phyloP scores from a whole-genome alignment of 2,329 filamentous ascomycete species.

The Penicillium brasilianum region DNA sequence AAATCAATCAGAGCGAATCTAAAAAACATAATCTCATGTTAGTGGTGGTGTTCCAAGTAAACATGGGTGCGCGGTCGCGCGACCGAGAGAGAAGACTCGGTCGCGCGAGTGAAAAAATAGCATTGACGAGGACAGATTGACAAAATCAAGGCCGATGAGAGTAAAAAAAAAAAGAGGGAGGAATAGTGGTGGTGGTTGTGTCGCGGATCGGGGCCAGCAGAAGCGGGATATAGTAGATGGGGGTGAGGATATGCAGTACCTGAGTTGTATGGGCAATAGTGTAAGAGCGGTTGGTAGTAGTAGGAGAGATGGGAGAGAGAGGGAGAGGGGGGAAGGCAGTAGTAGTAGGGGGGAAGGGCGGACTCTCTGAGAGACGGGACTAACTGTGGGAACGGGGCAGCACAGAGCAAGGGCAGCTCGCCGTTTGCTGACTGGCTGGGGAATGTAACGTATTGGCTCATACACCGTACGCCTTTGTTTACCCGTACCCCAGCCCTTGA shows the following conservation, averaged over 20 bases:
- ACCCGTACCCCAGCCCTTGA: too few species aligned
- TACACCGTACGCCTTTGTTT: conserved; percentile 1
- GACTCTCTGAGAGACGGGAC: conserved; percentile 24
- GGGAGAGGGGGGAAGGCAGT: conserved; percentile 38
- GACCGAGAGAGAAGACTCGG: conserved; percentile 17
- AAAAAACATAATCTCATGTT: conserved; percentile 13
- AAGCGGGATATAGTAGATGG: conserved; percentile 32
- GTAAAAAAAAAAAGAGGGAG: conserved; percentile 22
- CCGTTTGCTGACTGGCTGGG: conserved; percentile 36
- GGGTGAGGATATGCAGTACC: conserved; percentile 44
- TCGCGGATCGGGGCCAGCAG: conserved; percentile 29
- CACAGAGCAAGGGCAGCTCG: conserved; percentile 33
- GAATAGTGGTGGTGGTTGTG: conserved; percentile 33
- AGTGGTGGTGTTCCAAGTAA: conserved; percentile 11
- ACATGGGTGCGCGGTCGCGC: conserved; percentile 16
- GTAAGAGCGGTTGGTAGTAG: conserved; percentile 40
- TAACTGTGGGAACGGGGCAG: conserved; percentile 27
- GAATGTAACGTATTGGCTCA: conserved; percentile 25
- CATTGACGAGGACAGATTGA: conserved; percentile 15
- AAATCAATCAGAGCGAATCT: conserved; percentile 9
- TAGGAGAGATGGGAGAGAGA: conserved; percentile 39
- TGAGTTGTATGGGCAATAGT: conserved; percentile 43
- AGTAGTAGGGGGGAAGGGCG: conserved; percentile 39
- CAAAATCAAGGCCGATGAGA: conserved; percentile 18
- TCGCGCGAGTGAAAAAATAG: conserved; percentile 24